Conservation (phyloP, 2,329 filamentous ascomycete species). For the Ascosphaera aggregata region DNA sequence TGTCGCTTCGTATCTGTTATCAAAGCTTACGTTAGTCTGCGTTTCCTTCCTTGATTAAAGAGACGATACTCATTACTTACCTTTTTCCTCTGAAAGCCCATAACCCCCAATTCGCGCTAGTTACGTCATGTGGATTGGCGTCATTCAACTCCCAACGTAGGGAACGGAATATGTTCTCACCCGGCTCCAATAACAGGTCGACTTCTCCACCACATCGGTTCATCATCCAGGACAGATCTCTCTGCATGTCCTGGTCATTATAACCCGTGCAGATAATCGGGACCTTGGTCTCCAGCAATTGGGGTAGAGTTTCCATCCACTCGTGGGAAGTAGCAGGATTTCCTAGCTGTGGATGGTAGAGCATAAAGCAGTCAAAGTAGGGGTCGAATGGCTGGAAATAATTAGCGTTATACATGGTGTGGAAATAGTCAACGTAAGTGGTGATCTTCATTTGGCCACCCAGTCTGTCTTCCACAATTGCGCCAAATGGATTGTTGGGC, state of each 20-base stretch:
- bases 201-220: slow-evolving; percentile 75
- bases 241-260: slow-evolving; percentile 81
- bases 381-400: slow-evolving; percentile 90
- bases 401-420: slow-evolving; percentile 77
- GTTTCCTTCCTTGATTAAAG: not conserved
- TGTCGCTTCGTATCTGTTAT: slow-evolving; percentile 10
- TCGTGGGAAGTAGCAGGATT: slow-evolving; percentile 86
- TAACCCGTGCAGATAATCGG: slow-evolving; percentile 91
- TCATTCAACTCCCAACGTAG: slow-evolving; percentile 95
- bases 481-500: slow-evolving; percentile 69
- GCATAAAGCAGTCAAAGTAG: slow-evolving; percentile 92
- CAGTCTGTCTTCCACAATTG: slow-evolving; percentile 79
- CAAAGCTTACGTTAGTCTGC: not conserved
- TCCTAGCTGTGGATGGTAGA: slow-evolving; percentile 91
- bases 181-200: slow-evolving; percentile 73
- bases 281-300: slow-evolving; percentile 83
- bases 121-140: slow-evolving; percentile 78
- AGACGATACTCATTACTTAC: no score
- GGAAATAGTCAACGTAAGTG: slow-evolving; percentile 95
- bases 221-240: slow-evolving; percentile 76
- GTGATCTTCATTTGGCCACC: slow-evolving; percentile 84
- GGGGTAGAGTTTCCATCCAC: slow-evolving; percentile 76
- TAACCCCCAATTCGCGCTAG: slow-evolving; percentile 87
- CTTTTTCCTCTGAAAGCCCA: slow-evolving; percentile 97
- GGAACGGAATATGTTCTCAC: slow-evolving; percentile 85